Evolutionary conservation across 208 protist genomes (phyloP).

Genomic region (Lotmaria passim): DNA sequence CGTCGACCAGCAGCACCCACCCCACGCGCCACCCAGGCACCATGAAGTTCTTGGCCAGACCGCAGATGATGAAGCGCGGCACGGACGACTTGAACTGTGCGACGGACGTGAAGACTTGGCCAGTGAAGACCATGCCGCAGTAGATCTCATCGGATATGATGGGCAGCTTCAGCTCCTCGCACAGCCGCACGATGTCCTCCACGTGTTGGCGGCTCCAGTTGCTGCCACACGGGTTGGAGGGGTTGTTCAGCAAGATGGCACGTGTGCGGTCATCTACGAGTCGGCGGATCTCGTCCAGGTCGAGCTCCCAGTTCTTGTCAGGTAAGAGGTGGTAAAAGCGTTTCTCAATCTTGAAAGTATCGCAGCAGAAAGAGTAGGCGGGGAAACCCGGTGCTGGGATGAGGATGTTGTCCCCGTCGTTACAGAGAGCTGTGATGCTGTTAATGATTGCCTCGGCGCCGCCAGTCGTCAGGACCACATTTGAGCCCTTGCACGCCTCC

Average conservation of each 20-base stretch:
- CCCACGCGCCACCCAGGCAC: slow-evolving; percentile 94
- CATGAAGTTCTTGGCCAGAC: slow-evolving; percentile 91
- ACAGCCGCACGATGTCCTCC: slow-evolving; percentile 72
- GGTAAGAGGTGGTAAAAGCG: slow-evolving; percentile 81
- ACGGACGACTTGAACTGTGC: slow-evolving; percentile 80
- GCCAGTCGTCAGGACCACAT: slow-evolving; percentile 78
- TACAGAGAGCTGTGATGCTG: slow-evolving; percentile 71
- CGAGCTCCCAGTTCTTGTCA: slow-evolving; percentile 88
- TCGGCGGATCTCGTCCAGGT: slow-evolving; percentile 73
- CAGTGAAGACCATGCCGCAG: slow-evolving; percentile 91
- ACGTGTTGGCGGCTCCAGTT: slow-evolving; percentile 87
- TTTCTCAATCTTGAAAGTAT: slow-evolving; percentile 71
- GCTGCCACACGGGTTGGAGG: slow-evolving; percentile 95
- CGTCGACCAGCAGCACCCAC: slow-evolving; percentile 89
- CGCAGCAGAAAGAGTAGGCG: slow-evolving; percentile 90
- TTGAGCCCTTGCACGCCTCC: slow-evolving; percentile 30
- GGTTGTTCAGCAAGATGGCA: slow-evolving; percentile 94
- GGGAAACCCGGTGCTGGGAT: slow-evolving; percentile 91
- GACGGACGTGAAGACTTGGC: slow-evolving; percentile 74
- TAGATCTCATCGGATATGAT: slow-evolving; percentile 96
- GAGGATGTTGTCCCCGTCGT: slow-evolving; percentile 92
- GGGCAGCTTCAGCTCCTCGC: slow-evolving; percentile 85
- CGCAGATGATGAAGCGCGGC: slow-evolving; percentile 84
- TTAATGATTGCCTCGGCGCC: slow-evolving; percentile 91
- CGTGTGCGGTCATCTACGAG: slow-evolving; percentile 85